Conservation (phyloP, 2,329 filamentous ascomycete species). For the Corinectria fuckeliana region DNA sequence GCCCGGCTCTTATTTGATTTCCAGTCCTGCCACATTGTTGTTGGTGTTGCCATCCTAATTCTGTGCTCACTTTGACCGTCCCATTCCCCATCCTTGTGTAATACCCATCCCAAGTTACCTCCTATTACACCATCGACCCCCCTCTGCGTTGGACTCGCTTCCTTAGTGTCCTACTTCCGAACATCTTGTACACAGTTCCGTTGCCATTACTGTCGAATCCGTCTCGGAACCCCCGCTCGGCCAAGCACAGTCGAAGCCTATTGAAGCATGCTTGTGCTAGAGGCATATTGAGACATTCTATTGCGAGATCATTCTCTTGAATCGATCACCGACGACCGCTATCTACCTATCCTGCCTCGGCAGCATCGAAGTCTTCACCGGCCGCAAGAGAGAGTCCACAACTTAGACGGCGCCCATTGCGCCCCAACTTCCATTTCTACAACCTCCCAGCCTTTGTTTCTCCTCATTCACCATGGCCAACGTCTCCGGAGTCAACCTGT, state of each 20-base stretch:
- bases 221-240: conserved; percentile 13
- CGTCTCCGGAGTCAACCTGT: conserved; percentile 55
- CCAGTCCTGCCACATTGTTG: conserved; percentile 18
- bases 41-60: conserved; percentile 19
- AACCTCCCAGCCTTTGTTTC: not conserved
- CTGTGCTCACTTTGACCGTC: conserved; percentile 20
- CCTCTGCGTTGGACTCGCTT: conserved; percentile 11
- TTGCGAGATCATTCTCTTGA: not conserved
- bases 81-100: conserved; percentile 18
- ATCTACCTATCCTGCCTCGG: not conserved
- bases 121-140: not conserved
- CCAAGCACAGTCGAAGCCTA: conserved; percentile 12
- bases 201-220: conserved; percentile 16
- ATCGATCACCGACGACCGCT: conserved; percentile 4
- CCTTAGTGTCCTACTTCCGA: conserved; percentile 11
- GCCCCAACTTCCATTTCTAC: not conserved
- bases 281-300: not conserved
- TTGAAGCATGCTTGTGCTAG: conserved; percentile 3
- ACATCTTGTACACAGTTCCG: conserved; percentile 9
- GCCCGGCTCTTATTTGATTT: conserved; percentile 23
- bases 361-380: conserved; percentile 1
- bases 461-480: conserved; percentile 40
- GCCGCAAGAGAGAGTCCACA: not conserved
- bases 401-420: conserved; percentile 15
- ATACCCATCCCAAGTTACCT: conserved; percentile 3